A percentile compares a stretch with the other conserved stretches of the same genome.
These are phyloP conservation scores for Coccomyxa sp. DNA, from an alignment of 139 green algal genomes.

Conservation along the genomic window DNA sequence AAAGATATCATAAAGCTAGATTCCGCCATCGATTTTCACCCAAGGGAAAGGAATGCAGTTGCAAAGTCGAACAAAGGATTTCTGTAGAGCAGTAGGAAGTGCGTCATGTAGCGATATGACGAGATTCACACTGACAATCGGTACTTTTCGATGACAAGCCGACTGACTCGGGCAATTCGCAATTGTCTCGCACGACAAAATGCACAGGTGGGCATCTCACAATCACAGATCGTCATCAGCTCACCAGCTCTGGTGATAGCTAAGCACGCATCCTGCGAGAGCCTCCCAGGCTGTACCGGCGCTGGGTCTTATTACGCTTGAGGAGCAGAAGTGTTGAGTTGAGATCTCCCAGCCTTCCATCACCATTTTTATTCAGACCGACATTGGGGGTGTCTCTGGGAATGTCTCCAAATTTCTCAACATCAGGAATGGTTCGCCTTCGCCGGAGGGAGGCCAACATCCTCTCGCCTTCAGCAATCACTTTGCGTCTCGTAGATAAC, in stretches of 20 bases:
- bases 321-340: neutral
- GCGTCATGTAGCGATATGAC: too few relatives aligned
- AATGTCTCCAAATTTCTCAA: neutral
- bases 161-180: too few relatives aligned
- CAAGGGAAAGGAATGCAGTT: too few relatives aligned
- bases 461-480: slow-evolving; percentile 1
- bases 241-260: neutral
- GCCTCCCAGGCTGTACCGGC: neutral
- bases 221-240: neutral
- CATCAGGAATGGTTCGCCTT: slow-evolving; percentile 1
- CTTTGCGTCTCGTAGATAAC: neutral
- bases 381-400: slow-evolving; percentile 1
- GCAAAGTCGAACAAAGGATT: too few relatives aligned
- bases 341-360: slow-evolving; percentile 1
- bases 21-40: too few relatives aligned
- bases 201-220: too few relatives aligned
- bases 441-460: neutral
- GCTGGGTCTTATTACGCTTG: neutral
- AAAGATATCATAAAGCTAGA: too few relatives aligned
- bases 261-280: neutral
- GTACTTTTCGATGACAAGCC: too few relatives aligned
- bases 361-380: slow-evolving; percentile 1
- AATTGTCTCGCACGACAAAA: too few relatives aligned
- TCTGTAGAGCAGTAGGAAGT: too few relatives aligned
- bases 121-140: too few relatives aligned